A percentile compares a stretch with the other conserved stretches of the same genome.
Conservation (phyloP, 2,329 filamentous ascomycete genomes). For the Dactylellina haptotyla region DNA sequence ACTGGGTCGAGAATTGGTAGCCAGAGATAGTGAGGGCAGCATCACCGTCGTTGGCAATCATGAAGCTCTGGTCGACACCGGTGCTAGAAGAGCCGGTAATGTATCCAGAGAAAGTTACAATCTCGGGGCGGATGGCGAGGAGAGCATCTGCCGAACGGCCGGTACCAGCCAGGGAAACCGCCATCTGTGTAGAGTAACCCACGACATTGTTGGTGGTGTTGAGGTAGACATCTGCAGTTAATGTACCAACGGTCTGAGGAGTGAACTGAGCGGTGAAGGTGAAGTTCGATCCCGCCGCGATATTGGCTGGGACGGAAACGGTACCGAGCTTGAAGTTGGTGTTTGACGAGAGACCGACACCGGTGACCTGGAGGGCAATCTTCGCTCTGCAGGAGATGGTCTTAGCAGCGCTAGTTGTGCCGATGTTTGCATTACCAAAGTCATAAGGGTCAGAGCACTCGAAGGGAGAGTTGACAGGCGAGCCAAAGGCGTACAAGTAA, state of each 20-base stretch:
- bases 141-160: conserved; percentile 65
- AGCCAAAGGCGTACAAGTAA: conserved; percentile 68
- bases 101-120: conserved; percentile 66
- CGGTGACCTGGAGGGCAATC: conserved; percentile 63
- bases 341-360: conserved; percentile 61
- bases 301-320: conserved; percentile 46
- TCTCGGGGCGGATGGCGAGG: conserved; percentile 65
- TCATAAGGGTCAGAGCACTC: conserved; percentile 67
- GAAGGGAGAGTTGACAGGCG: conserved; percentile 67
- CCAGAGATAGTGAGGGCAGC: conserved; percentile 63
- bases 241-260: conserved; percentile 64
- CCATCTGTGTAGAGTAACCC: conserved; percentile 65
- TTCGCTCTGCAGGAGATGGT: conserved; percentile 66
- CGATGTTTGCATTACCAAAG: conserved; percentile 65
- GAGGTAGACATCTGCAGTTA: conserved; percentile 65
- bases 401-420: conserved; percentile 59
- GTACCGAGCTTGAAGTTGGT: conserved; percentile 60
- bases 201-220: conserved; percentile 64
- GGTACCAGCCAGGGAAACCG: conserved; percentile 65
- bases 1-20: conserved; percentile 64
- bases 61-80: conserved; percentile 63
- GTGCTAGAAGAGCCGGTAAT: conserved; percentile 63
- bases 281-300: conserved; percentile 62
- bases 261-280: conserved; percentile 64
- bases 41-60: conserved; percentile 67